Evolutionary conservation across 164 flowering plant species (phyloP), one percentile per base, ranked within the genome.

Genomic region (Pachysandra terminalis): DNA sequence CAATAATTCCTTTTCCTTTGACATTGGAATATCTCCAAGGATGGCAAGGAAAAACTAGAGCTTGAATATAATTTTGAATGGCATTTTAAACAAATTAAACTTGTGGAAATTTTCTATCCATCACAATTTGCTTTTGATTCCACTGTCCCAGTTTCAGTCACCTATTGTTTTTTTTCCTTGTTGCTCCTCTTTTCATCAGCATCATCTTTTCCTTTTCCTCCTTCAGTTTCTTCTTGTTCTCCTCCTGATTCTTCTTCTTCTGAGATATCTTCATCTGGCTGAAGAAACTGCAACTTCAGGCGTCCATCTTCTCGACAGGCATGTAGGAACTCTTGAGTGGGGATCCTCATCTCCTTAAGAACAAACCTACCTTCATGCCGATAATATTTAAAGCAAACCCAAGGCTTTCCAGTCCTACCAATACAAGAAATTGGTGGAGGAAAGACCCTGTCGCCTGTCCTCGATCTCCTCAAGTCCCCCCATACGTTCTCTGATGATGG

Each of bases 341-440:
- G 96, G 21, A 84, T 79, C 69, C 82, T 82, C 13, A 85, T 66
- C 76, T 88, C 88, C 74, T 78, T 86, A 2, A 94, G 83, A 53
- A 91, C 82, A 70, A 94, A 86, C 74, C 98, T 84, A 0, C 96
- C 97, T 62, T 88, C 81, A 1, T 84, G 67, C 66, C 88, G 68
- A 45, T 78, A 88, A 37, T 90, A 83, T 69, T 75, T 80, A 56
- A 88, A 85, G 71, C 72, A 77, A 56, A 91, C 90, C 78, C 84
- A 76, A 0, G 97, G 92, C 83, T 80, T 90, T 14, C 98, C 98
- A 51, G 66, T 83, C 72, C 78, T 82, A 12, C 96, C 90, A 32
- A 91, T 83, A 54, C 82, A 71, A 49, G 98, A 84, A 27, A 91
- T 90, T 0, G 98, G 98, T 1, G 98, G 98, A 19, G 98, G 98